Percentiles rank a stretch among this genome's conserved stretches.
phyloP scores from a whole-genome alignment of 129 eudicot genomes.

The Tagetes patula region DNA sequence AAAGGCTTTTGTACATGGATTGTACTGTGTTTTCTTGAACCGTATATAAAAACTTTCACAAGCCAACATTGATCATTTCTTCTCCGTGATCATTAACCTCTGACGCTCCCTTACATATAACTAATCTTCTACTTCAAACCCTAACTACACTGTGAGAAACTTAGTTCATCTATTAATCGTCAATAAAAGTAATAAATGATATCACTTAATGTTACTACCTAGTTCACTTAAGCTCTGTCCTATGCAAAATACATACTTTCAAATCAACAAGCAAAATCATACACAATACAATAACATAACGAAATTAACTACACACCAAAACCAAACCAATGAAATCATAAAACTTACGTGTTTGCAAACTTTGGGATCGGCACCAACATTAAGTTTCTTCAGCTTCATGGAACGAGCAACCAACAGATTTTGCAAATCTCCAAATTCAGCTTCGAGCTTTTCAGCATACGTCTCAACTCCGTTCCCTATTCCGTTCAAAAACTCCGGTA shows the following conservation, averaged over 20 bases:
- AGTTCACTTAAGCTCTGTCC: too few relatives aligned
- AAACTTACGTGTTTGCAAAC: conserved; percentile 70
- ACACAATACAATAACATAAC: too few relatives aligned
- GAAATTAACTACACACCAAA: too few relatives aligned
- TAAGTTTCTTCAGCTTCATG: conserved; percentile 73
- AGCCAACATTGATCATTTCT: not conserved
- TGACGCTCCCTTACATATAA: not conserved
- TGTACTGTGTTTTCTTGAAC: not conserved
- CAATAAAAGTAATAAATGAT: too few relatives aligned
- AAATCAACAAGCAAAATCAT: too few relatives aligned
- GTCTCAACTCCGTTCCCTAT: conserved; percentile 82
- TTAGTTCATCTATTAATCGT: too few relatives aligned
- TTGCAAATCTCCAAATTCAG: conserved; percentile 80
- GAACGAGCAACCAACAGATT: conserved; percentile 78
- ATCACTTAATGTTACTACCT: too few relatives aligned
- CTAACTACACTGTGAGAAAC: not conserved
- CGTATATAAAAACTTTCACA: not conserved
- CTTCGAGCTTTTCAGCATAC: conserved; percentile 73
- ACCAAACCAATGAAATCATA: not conserved
- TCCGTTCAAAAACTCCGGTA: conserved; percentile 85
- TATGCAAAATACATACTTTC: too few relatives aligned
- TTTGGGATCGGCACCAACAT: conserved; percentile 42
- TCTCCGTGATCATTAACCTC: not conserved
- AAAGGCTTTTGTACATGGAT: not conserved
- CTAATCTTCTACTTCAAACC: not conserved